Percentiles rank a stretch among this genome's conserved stretches.
phyloP scores from a whole-genome alignment of 75 land plant genomes.

The Azolla pinnata region DNA sequence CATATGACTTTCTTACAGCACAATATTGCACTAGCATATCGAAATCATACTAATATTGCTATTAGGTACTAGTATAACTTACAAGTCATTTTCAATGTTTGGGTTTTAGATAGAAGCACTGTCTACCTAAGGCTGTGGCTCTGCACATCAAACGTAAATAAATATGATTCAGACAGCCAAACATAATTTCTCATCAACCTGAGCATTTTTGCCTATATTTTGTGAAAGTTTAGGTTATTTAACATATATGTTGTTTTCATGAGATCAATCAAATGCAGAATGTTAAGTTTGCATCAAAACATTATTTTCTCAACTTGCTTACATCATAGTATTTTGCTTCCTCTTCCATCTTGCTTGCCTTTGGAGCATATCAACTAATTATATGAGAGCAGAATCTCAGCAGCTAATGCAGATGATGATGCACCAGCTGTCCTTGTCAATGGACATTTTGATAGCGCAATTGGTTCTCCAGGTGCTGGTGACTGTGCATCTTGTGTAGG shows the following conservation, averaged over 20 bases:
- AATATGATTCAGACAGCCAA: too few species aligned
- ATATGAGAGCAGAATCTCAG: conserved; percentile 49
- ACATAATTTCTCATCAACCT: too few species aligned
- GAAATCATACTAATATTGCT: conserved; percentile 61
- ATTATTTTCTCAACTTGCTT: too few species aligned
- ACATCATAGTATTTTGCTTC: too few species aligned
- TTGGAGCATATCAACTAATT: too few species aligned
- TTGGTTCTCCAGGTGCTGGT: conserved; percentile 89
- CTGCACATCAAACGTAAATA: too few species aligned
- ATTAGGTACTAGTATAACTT: conserved; percentile 38
- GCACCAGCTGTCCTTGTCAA: conserved; percentile 70
- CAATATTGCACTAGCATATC: conserved; percentile 55
- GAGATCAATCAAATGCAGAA: not conserved
- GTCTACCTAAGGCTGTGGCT: too few species aligned
- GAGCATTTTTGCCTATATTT: too few species aligned
- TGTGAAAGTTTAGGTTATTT: too few species aligned
- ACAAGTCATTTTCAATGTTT: too few species aligned
- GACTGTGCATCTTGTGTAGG: conserved; percentile 98
- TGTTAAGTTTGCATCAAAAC: too few species aligned
- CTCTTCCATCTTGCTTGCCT: too few species aligned
- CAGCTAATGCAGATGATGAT: conserved; percentile 38
- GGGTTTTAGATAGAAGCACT: not conserved
- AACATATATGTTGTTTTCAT: not conserved
- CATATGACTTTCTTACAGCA: conserved; percentile 64
- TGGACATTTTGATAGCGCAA: conserved; percentile 88